Evolutionary conservation across 1,139 yeast species (phyloP).

Genomic region (Blastobotrys niveus): DNA sequence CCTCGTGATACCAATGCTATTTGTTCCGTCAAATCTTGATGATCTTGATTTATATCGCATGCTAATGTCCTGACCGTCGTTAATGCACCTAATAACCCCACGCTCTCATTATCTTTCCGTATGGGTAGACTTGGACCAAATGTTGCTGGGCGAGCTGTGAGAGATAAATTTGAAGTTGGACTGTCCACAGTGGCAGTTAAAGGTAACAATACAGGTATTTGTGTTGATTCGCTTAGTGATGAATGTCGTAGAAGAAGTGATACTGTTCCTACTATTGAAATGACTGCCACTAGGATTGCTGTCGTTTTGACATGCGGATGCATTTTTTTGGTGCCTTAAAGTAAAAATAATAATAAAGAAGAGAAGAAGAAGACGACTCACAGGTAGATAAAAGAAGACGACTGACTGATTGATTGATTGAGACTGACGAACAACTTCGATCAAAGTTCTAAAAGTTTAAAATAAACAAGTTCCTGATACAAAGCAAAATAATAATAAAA

Average conservation of each 20-base stretch:
- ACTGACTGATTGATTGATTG: no score
- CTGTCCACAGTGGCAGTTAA: conserved; percentile 26
- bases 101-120: conserved; percentile 12
- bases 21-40: conserved; percentile 25
- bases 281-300: background rate
- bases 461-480: no score
- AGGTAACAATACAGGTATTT: conserved; percentile 27
- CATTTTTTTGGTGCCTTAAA: no score
- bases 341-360: no score
- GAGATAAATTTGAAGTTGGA: conserved; percentile 26
- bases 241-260: background rate
- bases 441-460: no score
- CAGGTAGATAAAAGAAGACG: no score
- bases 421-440: no score
- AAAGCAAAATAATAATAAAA: no score
- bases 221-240: background rate
- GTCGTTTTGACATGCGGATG: conserved; percentile 6
- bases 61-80: conserved; percentile 23
- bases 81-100: conserved; percentile 25
- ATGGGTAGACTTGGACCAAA: conserved; percentile 32
- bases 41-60: conserved; percentile 18
- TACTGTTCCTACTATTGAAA: background rate
- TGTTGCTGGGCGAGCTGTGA: conserved; percentile 35
- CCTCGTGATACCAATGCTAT: conserved; percentile 38
- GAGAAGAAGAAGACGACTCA: no score